These are phyloP conservation scores for Pyrus bretschneideri DNA, from an alignment of 306 rosid species.

Conservation along the genomic window DNA sequence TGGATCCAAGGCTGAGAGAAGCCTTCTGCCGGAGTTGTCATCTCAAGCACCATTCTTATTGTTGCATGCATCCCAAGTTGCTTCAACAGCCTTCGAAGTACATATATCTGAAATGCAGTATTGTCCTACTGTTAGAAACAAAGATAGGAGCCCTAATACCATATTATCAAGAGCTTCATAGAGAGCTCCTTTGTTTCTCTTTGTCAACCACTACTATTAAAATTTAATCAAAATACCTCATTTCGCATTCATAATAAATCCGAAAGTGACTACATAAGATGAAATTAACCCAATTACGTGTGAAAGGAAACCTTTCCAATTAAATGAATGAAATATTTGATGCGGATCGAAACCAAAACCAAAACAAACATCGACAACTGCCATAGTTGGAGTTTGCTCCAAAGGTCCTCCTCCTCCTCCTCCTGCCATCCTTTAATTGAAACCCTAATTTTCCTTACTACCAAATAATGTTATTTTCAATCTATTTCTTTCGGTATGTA, in stretches of 20 bases:
- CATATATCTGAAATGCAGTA: conserved; percentile 44
- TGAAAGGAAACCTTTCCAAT: conserved; percentile 43
- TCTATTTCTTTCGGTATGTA: not conserved
- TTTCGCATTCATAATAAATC: too few species aligned
- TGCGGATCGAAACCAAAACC: conserved; percentile 50
- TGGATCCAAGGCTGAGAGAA: not conserved
- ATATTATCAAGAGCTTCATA: too few species aligned
- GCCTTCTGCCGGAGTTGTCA: conserved; percentile 18
- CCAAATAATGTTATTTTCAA: not conserved
- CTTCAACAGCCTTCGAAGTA: conserved; percentile 37
- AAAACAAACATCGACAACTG: conserved; percentile 64
- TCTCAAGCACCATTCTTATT: not conserved
- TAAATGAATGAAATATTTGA: conserved; percentile 57
- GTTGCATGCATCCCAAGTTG: conserved; percentile 67
- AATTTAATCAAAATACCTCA: too few species aligned
- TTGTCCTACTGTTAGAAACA: conserved; percentile 64
- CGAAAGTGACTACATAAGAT: not conserved
- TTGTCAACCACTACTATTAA: conserved; percentile 47
- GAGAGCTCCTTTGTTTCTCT: conserved; percentile 10
- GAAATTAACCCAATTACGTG: not conserved
- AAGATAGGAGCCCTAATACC: conserved; percentile 58
- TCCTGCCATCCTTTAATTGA: conserved; percentile 40
- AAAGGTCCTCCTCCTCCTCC: conserved; percentile 37
- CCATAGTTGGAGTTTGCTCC: conserved; percentile 41
- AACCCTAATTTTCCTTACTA: too few species aligned